Percentiles rank a stretch among this genome's conserved stretches.
phyloP scores from a whole-genome alignment of 371 early-diverging fungal genomes.

The Mucor racemosus region DNA sequence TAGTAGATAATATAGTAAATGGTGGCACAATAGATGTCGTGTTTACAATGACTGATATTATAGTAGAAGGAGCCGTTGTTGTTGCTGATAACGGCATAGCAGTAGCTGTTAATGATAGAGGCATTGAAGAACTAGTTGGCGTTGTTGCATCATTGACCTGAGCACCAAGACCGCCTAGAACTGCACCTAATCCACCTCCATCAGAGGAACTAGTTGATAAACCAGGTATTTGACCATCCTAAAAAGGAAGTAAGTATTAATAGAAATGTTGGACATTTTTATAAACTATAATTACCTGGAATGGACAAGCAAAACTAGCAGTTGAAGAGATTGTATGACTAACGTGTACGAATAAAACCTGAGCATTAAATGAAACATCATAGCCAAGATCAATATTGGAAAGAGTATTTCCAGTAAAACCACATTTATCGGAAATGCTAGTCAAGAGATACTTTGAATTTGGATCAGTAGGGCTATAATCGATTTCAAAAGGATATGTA shows the following conservation, averaged over 20 bases:
- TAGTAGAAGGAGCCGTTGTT: too few species aligned
- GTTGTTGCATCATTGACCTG: neutral
- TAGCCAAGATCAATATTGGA: slow-evolving; percentile 44
- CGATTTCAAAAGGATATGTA: slow-evolving; percentile 43
- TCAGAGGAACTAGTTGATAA: neutral
- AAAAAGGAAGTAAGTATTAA: neutral
- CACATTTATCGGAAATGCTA: slow-evolving; percentile 43
- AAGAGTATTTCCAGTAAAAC: slow-evolving; percentile 10
- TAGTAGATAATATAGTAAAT: neutral
- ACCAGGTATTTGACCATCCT: neutral
- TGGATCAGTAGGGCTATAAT: slow-evolving; percentile 35
- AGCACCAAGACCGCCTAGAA: neutral
- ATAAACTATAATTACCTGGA: slow-evolving; percentile 19
- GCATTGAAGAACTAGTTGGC: neutral
- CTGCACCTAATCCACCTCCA: neutral
- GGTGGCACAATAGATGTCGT: neutral
- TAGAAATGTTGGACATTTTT: neutral
- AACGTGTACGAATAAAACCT: slow-evolving; percentile 46
- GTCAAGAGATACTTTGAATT: slow-evolving; percentile 25
- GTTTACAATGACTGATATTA: too few species aligned
- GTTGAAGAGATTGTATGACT: slow-evolving; percentile 32
- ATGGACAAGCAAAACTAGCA: slow-evolving; percentile 33
- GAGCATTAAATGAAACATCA: slow-evolving; percentile 41
- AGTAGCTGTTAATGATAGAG: neutral
- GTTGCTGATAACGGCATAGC: too few species aligned